Evolutionary conservation across 208 protist genomes (phyloP).

Genomic region (Leishmania tarentolae): DNA sequence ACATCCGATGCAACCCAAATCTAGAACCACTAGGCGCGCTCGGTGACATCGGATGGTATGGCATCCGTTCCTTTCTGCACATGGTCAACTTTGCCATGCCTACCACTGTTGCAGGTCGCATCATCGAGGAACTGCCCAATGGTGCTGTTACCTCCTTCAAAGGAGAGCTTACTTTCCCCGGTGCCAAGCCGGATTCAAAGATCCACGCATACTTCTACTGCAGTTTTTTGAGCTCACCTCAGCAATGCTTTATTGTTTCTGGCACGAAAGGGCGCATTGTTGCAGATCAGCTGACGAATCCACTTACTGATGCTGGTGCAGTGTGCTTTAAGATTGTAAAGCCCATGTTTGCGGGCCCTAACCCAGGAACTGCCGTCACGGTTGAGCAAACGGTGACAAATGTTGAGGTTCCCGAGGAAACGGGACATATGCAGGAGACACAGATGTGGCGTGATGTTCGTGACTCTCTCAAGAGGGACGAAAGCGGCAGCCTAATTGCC

Average conservation of each 20-base stretch:
- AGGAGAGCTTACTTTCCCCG: slow-evolving; percentile 48
- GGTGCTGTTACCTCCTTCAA: slow-evolving; percentile 60
- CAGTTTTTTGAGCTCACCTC: slow-evolving; percentile 39
- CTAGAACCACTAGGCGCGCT: slow-evolving; percentile 59
- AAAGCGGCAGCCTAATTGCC: slow-evolving; percentile 27
- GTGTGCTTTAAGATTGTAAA: slow-evolving; percentile 38
- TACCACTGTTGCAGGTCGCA: slow-evolving; percentile 41
- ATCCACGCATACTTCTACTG: slow-evolving; percentile 60
- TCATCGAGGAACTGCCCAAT: slow-evolving; percentile 40
- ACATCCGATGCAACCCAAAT: slow-evolving; percentile 48
- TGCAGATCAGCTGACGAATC: slow-evolving; percentile 37
- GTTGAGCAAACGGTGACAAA: slow-evolving; percentile 25
- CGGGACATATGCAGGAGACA: slow-evolving; percentile 44
- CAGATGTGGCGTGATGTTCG: slow-evolving; percentile 65
- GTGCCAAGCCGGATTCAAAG: slow-evolving; percentile 13
- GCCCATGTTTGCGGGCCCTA: slow-evolving; percentile 9
- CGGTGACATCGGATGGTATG: slow-evolving; percentile 72
- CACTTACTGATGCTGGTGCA: slow-evolving; percentile 27
- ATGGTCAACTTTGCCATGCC: slow-evolving; percentile 52
- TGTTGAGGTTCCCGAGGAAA: slow-evolving; percentile 45
- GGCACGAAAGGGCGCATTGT: slow-evolving; percentile 46
- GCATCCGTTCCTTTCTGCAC: slow-evolving; percentile 53
- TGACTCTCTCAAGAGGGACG: slow-evolving; percentile 21
- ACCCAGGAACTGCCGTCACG: slow-evolving; percentile 19
- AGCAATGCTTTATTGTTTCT: slow-evolving; percentile 43